Conservation (phyloP, 805 yeast species). For the Metschnikowia similis region DNA sequence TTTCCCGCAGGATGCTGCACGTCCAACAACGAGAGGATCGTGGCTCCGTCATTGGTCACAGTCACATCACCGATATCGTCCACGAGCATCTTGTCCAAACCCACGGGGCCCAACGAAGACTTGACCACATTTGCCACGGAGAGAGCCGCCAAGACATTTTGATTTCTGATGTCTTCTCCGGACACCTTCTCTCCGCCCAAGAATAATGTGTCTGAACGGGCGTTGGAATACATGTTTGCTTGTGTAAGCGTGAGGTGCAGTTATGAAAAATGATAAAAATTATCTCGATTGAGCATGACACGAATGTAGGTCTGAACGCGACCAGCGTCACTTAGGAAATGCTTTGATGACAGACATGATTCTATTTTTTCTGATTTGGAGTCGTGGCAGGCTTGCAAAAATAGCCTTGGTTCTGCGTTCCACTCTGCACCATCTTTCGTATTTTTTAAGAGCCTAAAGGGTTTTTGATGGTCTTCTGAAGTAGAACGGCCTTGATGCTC, state of each 20-base stretch:
- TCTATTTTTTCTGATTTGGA: too few relatives aligned
- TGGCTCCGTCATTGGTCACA: slow-evolving; percentile 98
- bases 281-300: slow-evolving; percentile 4
- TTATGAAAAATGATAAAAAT: slow-evolving; percentile 4
- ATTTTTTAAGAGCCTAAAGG: neutral
- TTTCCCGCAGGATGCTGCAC: slow-evolving; percentile 99
- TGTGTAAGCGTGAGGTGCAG: slow-evolving; percentile 1
- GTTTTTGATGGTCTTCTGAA: neutral
- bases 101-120: slow-evolving; percentile 96
- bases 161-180: slow-evolving; percentile 95
- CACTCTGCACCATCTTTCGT: too few relatives aligned
- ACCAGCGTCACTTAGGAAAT: neutral
- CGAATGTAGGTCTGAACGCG: neutral
- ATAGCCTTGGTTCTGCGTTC: too few relatives aligned
- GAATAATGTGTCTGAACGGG: slow-evolving; percentile 89
- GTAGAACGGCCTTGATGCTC: neutral
- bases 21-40: slow-evolving; percentile 82
- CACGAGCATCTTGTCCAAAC: slow-evolving; percentile 95
- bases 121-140: slow-evolving; percentile 82
- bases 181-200: slow-evolving; percentile 93
- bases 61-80: slow-evolving; percentile 99
- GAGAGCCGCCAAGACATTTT: slow-evolving; percentile 90
- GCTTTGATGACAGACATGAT: neutral
- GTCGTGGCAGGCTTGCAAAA: too few relatives aligned
- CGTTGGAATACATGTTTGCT: slow-evolving; percentile 57